phyloP scores from a whole-genome alignment of 139 green algal species.

The Coelastrella sp. region DNA sequence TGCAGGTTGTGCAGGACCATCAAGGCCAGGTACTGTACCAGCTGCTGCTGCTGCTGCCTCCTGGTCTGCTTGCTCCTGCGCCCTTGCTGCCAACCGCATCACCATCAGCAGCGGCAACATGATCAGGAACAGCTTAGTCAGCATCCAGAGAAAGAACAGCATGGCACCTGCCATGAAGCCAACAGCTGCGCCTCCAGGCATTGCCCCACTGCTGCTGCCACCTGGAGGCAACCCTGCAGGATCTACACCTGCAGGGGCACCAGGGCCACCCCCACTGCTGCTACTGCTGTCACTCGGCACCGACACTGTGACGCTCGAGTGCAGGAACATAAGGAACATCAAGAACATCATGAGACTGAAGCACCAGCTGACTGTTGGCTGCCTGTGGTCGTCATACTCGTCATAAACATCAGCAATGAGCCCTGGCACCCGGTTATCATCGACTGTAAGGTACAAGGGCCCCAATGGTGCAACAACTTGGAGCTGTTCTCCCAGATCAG shows the following conservation, averaged over 20 bases:
- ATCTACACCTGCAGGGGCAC: neutral
- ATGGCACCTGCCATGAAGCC: neutral
- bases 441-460: conserved; percentile 32
- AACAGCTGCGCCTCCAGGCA: neutral
- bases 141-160: conserved; percentile 38
- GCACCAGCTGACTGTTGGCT: conserved; percentile 38
- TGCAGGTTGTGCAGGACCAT: neutral
- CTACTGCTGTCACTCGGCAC: neutral
- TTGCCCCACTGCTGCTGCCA: neutral
- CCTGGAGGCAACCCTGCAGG: neutral
- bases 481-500: neutral
- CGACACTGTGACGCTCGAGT: conserved; percentile 11
- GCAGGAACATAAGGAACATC: conserved; percentile 47
- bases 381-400: conserved; percentile 32
- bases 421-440: neutral
- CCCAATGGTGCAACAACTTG: conserved; percentile 7
- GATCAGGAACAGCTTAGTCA: conserved; percentile 42
- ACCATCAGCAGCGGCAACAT: conserved; percentile 46
- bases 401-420: conserved; percentile 26
- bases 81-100: conserved; percentile 28
- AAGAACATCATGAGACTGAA: conserved; percentile 38
- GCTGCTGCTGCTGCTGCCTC: conserved; percentile 14
- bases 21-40: neutral
- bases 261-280: neutral
- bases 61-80: conserved; percentile 30